Conservation (phyloP, 352 stramenopile species). For the Phytophthora kernoviae region DNA sequence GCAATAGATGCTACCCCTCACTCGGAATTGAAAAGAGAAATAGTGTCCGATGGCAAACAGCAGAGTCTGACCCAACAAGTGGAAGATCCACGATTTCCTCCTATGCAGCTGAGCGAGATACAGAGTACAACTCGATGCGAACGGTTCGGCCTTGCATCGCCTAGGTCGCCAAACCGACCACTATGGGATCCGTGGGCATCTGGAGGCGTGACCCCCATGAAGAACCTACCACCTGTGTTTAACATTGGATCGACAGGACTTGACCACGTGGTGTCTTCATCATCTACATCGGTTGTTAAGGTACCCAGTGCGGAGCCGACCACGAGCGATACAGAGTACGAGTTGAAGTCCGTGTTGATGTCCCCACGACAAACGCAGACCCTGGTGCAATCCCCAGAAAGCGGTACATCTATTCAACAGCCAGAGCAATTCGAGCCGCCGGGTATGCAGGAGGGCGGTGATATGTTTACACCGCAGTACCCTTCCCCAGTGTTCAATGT, state of each 20-base stretch:
- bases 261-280: slow-evolving; percentile 24
- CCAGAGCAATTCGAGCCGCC: slow-evolving; percentile 9
- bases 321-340: slow-evolving; percentile 26
- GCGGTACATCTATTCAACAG: neutral
- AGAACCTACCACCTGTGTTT: slow-evolving; percentile 38
- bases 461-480: slow-evolving; percentile 17
- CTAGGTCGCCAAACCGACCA: slow-evolving; percentile 35
- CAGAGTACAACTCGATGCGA: slow-evolving; percentile 12
- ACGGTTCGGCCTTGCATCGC: slow-evolving; percentile 32
- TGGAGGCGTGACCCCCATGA: slow-evolving; percentile 38
- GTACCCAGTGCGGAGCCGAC: slow-evolving; percentile 1
- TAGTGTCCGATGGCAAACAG: neutral
- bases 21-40: neutral
- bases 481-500: slow-evolving; percentile 24
- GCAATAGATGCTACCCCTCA: neutral
- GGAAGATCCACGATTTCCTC: neutral
- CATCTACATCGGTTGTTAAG: slow-evolving; percentile 15
- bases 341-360: slow-evolving; percentile 42
- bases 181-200: slow-evolving; percentile 56
- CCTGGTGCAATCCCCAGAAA: slow-evolving; percentile 13
- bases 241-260: slow-evolving; percentile 34
- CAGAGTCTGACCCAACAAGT: neutral
- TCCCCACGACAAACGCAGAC: slow-evolving; percentile 26
- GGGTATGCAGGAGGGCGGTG: slow-evolving; percentile 1
- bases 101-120: slow-evolving; percentile 4